These are phyloP conservation scores for Canavalia gladiata DNA, from an alignment of 306 rosid species.

Conservation along the genomic window DNA sequence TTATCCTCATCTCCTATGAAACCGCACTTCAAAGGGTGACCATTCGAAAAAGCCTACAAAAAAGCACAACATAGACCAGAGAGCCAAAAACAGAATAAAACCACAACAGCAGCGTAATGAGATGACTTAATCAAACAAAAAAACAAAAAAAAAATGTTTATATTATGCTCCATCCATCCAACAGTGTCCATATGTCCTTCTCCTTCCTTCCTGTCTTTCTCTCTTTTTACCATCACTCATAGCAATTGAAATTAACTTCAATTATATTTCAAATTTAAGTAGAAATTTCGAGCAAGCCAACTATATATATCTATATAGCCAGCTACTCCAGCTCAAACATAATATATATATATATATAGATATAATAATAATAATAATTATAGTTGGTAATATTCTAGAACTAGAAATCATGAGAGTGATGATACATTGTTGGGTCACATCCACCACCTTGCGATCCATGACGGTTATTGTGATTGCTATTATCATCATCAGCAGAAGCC, in stretches of 20 bases:
- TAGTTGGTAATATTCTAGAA: background rate
- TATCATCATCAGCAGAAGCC: slow-evolving; percentile 48
- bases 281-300: background rate
- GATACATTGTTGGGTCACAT: slow-evolving; percentile 71
- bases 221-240: slow-evolving; percentile 32
- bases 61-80: slow-evolving; percentile 24
- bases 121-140: background rate
- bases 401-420: slow-evolving; percentile 71
- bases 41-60: slow-evolving; percentile 59
- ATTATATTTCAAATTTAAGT: slow-evolving; percentile 21
- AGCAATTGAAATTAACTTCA: slow-evolving; percentile 32
- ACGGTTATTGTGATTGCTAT: slow-evolving; percentile 1
- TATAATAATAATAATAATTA: background rate
- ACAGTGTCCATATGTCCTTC: slow-evolving; percentile 7
- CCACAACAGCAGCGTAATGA: slow-evolving; percentile 1
- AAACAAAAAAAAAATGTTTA: background rate
- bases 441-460: slow-evolving; percentile 20
- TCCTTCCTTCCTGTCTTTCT: background rate
- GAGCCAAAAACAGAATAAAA: slow-evolving; percentile 18
- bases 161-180: slow-evolving; percentile 28
- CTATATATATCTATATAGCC: background rate
- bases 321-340: slow-evolving; percentile 5
- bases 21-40: slow-evolving; percentile 56
- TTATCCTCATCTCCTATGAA: slow-evolving; percentile 46
- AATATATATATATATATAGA: too few relatives aligned